Evolutionary conservation across 1,284 basidiomycete species (phyloP), one percentile per base, ranked within the genome.

Genomic region (Ganoderma leucocontextum): DNA sequence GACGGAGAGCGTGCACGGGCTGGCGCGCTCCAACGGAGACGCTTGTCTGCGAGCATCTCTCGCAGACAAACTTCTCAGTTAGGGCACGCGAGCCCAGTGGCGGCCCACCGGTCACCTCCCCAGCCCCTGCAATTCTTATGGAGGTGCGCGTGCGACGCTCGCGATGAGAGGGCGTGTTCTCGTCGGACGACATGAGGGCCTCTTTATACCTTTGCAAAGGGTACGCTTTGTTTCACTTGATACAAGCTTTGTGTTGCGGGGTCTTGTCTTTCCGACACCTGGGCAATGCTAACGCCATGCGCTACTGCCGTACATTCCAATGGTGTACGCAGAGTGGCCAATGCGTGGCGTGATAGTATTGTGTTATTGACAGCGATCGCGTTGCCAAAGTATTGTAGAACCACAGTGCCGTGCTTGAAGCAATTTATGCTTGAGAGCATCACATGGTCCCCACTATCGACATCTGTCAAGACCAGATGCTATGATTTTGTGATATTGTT

Each of bases 41-140:
- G 49, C 25, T 29, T 52, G 49, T 52, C 49, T 52, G 49, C 25
- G 49, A 52, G 25, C 57, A 58, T 38, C 17, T 19, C 36, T 58
- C 57, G 35, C 36, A 36, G 57, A 58, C 57, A 39, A 58, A 58
- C 57, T 22, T 22, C 57, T 58, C 57, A 58, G 57, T 58, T 2
- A 19, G n/a, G n/a, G 29, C 29, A 36, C 7, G 57, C 57, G 8
- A 36, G 35, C 36, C 57, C 57, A 36, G 49, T 52, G 49, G 49
- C 49, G 49, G 49, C 49, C 6, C 4, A 10, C 10, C 10, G 3
- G 22, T 29, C 22, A 7, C 25, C 4, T 52, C 10, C 29, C 29
- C 29, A 29, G 29, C 44, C 49, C 22, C 22, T 52, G 10, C 49
- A 9, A 52, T 17, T 22, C 47, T 49, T 22, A 29, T n/a, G 8